Conservation (phyloP, 2,329 filamentous ascomycete genomes). For the Colletotrichum brevisporum region DNA sequence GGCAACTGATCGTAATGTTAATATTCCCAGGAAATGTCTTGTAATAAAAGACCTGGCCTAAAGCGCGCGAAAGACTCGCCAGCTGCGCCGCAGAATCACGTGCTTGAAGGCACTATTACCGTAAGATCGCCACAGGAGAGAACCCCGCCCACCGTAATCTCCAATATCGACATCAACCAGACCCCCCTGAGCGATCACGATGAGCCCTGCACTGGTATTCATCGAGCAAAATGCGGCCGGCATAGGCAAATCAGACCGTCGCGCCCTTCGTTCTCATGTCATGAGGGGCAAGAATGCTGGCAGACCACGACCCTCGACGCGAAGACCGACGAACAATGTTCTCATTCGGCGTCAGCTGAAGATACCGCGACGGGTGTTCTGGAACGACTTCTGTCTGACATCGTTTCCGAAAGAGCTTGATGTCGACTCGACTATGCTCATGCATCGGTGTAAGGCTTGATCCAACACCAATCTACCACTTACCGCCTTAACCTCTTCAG, state of each 20-base stretch:
- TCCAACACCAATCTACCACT: background rate
- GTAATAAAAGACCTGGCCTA: too few relatives aligned
- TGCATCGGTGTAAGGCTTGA: conserved; percentile 18
- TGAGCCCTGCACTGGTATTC: conserved; percentile 7
- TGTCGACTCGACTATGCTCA: conserved; percentile 17
- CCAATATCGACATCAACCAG: conserved; percentile 10
- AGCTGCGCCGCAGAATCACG: too few relatives aligned
- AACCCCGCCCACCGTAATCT: conserved; percentile 2
- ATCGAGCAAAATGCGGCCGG: conserved; percentile 20
- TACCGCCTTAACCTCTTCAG: too few relatives aligned
- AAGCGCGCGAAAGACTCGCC: too few relatives aligned
- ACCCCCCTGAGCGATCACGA: background rate
- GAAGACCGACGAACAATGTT: background rate
- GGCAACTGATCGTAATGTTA: too few relatives aligned
- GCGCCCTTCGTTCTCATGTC: conserved; percentile 21
- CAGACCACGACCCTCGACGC: conserved; percentile 21
- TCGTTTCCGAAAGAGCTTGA: conserved; percentile 19
- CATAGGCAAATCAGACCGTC: conserved; percentile 16
- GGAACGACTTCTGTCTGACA: conserved; percentile 23
- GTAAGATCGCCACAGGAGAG: too few relatives aligned
- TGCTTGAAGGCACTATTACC: too few relatives aligned
- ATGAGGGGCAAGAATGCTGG: conserved; percentile 31
- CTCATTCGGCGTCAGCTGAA: conserved; percentile 20
- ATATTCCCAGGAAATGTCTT: too few relatives aligned
- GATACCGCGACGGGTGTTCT: conserved; percentile 26